phyloP scores from a whole-genome alignment of 2,329 filamentous ascomycete species.

The Ascomycota sp. region DNA sequence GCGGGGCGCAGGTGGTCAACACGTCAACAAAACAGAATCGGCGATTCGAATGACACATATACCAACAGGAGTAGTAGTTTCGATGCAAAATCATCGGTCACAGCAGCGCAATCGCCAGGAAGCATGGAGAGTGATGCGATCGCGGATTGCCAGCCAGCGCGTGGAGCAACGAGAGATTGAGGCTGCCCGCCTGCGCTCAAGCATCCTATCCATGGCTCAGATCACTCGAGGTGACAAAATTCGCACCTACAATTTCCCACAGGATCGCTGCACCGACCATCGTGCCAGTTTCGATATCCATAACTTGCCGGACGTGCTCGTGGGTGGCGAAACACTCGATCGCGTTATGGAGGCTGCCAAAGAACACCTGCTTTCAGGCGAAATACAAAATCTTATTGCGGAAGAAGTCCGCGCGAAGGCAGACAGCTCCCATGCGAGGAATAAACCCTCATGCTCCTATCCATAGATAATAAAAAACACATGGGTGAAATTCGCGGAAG shows the following conservation, averaged over 20 bases:
- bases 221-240: conserved; percentile 90
- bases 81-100: conserved; percentile 81
- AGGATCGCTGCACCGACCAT: conserved; percentile 73
- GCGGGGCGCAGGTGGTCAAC: conserved; percentile 80
- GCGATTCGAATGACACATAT: conserved; percentile 82
- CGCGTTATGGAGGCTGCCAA: conserved; percentile 59
- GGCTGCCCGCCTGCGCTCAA: conserved; percentile 51
- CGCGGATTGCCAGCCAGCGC: conserved; percentile 58
- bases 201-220: conserved; percentile 57
- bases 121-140: conserved; percentile 71
- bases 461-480: too few relatives aligned
- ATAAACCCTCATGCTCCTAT: too few relatives aligned
- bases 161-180: conserved; percentile 73
- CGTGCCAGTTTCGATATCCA: conserved; percentile 61
- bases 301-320: conserved; percentile 62
- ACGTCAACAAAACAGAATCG: conserved; percentile 96
- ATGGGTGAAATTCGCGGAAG: too few relatives aligned
- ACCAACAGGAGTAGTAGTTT: conserved; percentile 69
- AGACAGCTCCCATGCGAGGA: background rate
- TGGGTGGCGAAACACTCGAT: conserved; percentile 50
- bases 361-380: conserved; percentile 53
- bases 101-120: conserved; percentile 76
- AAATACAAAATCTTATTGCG: conserved; percentile 51
- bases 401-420: conserved; percentile 23
- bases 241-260: conserved; percentile 65